Base-by-base conservation (phyloP, 2,329 filamentous ascomycete species). In the Juglanconis sp. region DNA sequence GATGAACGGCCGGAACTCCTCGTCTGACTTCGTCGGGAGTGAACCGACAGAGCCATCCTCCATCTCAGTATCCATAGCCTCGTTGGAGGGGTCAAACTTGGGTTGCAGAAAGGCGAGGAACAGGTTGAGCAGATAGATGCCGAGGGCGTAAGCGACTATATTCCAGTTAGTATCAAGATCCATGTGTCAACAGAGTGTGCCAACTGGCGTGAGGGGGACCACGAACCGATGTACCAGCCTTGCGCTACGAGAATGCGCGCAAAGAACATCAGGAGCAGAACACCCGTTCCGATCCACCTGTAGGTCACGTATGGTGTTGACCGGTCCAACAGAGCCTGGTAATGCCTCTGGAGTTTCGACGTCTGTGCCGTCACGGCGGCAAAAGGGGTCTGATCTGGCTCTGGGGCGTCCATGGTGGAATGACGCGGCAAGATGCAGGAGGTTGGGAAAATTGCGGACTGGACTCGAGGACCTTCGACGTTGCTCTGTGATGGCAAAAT, bases 91-190 rank as follows among this genome's bases (percentile, higher is more conserved):
- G 79, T 99, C 95, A 81, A 99, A 98, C 81, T 99, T 99, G 69
- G 95, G 95, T 72, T 94, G 91, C 58, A 99, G 84, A 82, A 99
- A 99, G 68, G 95, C 95, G 73, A 99, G 91, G 85, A 99, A 99
- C 63, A 99, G 87, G 79, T 99, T 99, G 64, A 99, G 88, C 52
- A 99, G 90, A 81, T 99, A 99, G 77, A 99, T 99, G 68, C 94
- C 95, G 59, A 99, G 87, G 42, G 94, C 95, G 77, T 99, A 99
- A 68, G 93, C 94, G 70, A 99, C 95, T 96, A 68, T 48, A n/a
- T 4, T 9, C 7, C 10, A 36, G 68, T 65, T 66, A 68, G 64
- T 56, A 42, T 32, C 38, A 47, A 15, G 9, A 4, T 32, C 42
- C 17, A 38, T 38, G 40, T n/a, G 40, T 6, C 2, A 7, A 36